Base-by-base conservation (phyloP, 1,284 basidiomycete species). In the Moesziomyces sp. region DNA sequence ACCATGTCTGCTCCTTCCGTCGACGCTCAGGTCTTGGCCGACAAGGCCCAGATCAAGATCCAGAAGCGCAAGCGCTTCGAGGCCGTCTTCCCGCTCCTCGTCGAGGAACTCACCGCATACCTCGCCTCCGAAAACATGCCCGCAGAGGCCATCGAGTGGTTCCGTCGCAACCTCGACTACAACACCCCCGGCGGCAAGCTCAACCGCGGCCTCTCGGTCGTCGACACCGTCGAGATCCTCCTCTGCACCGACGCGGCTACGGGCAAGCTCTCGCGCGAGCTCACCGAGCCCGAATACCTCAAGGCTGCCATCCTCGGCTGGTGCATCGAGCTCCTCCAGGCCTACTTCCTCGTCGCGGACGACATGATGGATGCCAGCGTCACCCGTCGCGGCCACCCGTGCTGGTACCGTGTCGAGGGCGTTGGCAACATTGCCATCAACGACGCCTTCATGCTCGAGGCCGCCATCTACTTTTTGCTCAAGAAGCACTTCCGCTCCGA, bases 271-370 rank as follows among this genome's bases (percentile, higher is more conserved):
- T 72, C 68, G 8, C 70, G 78, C 14, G 51, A 81, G 63, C 75
- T 84, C 30, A 70, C 61, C 21, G 81, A 84, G 46, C 59, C 73
- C 30, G 95, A 98, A 86, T 98, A 97, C 87, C 88, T 91, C 85
- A 89, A 92, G 77, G 90, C 93, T 9, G 96, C 94, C 9, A 87
- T 97, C 46, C 88, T 99, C 45, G 97, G 96, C 8, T 99, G 96
- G 97, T 92, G 93, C 85, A 90, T 99, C 75, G 96, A 99, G 86
- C 88, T 98, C 93, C 89, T 98, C 16, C 97, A 99, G 91, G 94
- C 94, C 0, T 98, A 92, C 87, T 98, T 98, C 89, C 89, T 99
- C 58, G 95, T 99, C 58, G 90, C 94, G 23, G 96, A 99, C 86
- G 96, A 99, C 85, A 95, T 99, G 85, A 99, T 98, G 95, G 97